A percentile compares a stretch with the other conserved stretches of the same genome.
These are phyloP conservation scores for Citrus cavaleriei DNA, from an alignment of 345 rosid genomes.

Conservation along the genomic window DNA sequence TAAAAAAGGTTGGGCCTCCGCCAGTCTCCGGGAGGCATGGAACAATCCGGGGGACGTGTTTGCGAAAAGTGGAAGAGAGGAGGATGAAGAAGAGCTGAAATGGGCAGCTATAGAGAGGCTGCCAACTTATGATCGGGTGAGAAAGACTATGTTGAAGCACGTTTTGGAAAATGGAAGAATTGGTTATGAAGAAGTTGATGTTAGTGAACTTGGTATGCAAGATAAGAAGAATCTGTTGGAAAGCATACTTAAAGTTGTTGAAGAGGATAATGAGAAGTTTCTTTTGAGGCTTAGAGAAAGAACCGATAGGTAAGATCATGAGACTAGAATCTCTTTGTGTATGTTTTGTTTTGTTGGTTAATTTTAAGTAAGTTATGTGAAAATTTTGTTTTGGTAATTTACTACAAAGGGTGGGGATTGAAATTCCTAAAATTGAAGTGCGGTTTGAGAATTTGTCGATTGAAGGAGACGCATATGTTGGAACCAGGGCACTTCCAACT, in stretches of 20 bases:
- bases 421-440: conserved; percentile 48
- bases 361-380: background rate
- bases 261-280: conserved; percentile 55
- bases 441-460: conserved; percentile 40
- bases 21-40: conserved; percentile 45
- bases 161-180: conserved; percentile 35
- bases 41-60: conserved; percentile 33
- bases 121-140: conserved; percentile 49
- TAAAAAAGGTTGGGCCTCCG: conserved; percentile 33
- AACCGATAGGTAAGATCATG: conserved; percentile 40
- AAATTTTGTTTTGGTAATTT: background rate
- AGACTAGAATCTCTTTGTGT: background rate
- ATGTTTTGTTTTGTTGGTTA: background rate
- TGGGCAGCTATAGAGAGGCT: conserved; percentile 66
- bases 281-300: conserved; percentile 41
- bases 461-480: conserved; percentile 56
- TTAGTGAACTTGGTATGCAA: conserved; percentile 33
- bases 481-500: conserved; percentile 55
- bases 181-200: conserved; percentile 43
- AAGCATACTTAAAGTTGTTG: conserved; percentile 45
- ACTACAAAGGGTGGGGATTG: conserved; percentile 45
- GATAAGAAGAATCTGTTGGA: conserved; percentile 40
- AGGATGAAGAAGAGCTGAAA: conserved; percentile 52
- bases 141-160: conserved; percentile 35
- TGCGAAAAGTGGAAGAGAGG: conserved; percentile 32